Evolutionary conservation across 495 filamentous ascomycete genomes (phyloP).

Genomic region (Neurospora tetrasperma): DNA sequence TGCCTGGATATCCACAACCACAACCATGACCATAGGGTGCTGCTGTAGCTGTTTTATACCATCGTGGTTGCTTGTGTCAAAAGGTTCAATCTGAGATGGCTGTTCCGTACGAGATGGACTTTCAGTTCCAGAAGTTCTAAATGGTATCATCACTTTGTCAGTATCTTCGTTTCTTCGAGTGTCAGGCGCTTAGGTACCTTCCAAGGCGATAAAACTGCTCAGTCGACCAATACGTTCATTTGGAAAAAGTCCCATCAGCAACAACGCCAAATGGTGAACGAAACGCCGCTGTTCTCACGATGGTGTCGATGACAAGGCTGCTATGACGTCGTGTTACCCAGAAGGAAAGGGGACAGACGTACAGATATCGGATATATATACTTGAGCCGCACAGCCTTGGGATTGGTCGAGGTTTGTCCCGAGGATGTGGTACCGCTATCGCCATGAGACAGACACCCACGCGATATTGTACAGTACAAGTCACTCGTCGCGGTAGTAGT

Average conservation of each 20-base stretch:
- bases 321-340: neutral
- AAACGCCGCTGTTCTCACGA: neutral
- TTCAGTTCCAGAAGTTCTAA: neutral
- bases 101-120: neutral
- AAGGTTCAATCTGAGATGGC: neutral
- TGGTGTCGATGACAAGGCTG: neutral
- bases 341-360: neutral
- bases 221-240: neutral
- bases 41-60: neutral
- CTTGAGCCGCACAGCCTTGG: neutral
- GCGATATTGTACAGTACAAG: neutral
- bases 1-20: neutral
- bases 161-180: neutral
- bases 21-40: neutral
- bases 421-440: neutral
- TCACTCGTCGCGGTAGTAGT: neutral
- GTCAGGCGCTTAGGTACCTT: neutral
- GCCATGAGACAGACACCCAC: neutral
- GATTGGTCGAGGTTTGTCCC: neutral
- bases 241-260: neutral
- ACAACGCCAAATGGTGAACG: neutral
- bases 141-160: neutral
- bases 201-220: neutral
- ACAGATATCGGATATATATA: neutral
- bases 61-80: neutral